A percentile compares a stretch with the other conserved stretches of the same genome.
Conservation (phyloP, 345 rosid species). For the Clarkia xantiana region DNA sequence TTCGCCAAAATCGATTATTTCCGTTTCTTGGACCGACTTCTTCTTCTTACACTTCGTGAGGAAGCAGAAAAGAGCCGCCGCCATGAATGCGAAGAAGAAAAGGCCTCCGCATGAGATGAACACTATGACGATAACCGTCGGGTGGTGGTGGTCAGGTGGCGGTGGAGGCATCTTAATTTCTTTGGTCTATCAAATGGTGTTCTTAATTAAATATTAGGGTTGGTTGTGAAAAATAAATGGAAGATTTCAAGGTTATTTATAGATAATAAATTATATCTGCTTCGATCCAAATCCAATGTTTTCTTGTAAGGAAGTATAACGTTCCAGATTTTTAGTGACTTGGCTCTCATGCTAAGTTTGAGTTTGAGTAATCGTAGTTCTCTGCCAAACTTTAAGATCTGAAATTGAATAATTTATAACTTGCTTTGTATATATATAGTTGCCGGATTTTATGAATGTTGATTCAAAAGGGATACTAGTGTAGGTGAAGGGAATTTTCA, state of each 20-base stretch:
- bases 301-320: not conserved
- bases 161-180: conserved; percentile 4
- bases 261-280: not conserved
- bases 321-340: conserved; percentile 1
- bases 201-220: not conserved
- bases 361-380: not conserved
- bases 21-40: not conserved
- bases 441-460: no score
- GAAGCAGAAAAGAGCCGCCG: conserved; percentile 11
- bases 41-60: conserved; percentile 14
- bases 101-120: conserved; percentile 13
- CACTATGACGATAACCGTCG: conserved; percentile 10
- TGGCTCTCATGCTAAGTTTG: conserved; percentile 10
- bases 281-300: not conserved
- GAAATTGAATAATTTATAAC: no score
- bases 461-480: no score
- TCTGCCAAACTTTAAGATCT: no score
- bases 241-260: not conserved
- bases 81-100: conserved; percentile 11
- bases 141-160: conserved; percentile 11
- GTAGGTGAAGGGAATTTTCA: no score
- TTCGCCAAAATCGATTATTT: conserved; percentile 9
- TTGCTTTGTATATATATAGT: no score
- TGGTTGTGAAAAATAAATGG: conserved; percentile 1
- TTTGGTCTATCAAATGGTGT: not conserved